phyloP scores from a whole-genome alignment of 2,329 filamentous ascomycete genomes.

The Aspergillus aculeatus region DNA sequence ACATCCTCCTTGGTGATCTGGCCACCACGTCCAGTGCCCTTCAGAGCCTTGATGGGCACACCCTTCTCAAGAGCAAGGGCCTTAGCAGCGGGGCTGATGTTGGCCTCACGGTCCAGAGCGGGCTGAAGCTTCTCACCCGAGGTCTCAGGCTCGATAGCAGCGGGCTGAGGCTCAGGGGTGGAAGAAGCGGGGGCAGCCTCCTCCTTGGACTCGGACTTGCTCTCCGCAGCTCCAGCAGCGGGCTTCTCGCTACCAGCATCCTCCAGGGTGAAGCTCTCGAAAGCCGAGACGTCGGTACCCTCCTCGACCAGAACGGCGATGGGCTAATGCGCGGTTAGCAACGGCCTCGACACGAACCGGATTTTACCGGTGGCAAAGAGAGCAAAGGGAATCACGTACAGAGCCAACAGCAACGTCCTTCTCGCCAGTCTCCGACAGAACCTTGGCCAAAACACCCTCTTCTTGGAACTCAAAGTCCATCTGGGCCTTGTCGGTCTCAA shows the following conservation, averaged over 20 bases:
- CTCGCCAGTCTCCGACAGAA: conserved; percentile 85
- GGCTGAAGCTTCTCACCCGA: conserved; percentile 77
- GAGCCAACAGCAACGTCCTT: conserved; percentile 94
- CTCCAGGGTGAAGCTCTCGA: conserved; percentile 81
- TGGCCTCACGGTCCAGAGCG: conserved; percentile 76
- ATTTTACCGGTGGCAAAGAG: neutral
- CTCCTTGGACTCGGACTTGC: conserved; percentile 56
- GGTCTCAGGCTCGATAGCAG: conserved; percentile 67
- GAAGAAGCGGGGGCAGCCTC: conserved; percentile 56
- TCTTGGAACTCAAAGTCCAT: conserved; percentile 99
- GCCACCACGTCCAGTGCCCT: conserved; percentile 82
- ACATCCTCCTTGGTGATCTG: conserved; percentile 90
- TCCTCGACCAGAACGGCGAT: conserved; percentile 96
- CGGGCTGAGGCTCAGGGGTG: conserved; percentile 55
- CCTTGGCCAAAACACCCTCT: conserved; percentile 91
- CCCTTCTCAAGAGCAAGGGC: conserved; percentile 82
- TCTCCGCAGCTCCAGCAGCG: conserved; percentile 60
- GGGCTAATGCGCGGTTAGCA: conserved; percentile 60
- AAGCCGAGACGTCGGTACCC: conserved; percentile 79
- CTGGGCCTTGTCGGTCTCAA: conserved; percentile 99
- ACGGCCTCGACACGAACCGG: neutral
- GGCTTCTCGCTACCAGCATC: conserved; percentile 85
- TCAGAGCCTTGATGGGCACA: conserved; percentile 71
- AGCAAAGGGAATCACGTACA: conserved; percentile 60
- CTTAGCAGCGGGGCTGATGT: conserved; percentile 70